A percentile compares a stretch with the other conserved stretches of the same genome.
These are phyloP conservation scores for Mediolabrus comicus DNA, from an alignment of 108 stramenopile species.

Conservation along the genomic window DNA sequence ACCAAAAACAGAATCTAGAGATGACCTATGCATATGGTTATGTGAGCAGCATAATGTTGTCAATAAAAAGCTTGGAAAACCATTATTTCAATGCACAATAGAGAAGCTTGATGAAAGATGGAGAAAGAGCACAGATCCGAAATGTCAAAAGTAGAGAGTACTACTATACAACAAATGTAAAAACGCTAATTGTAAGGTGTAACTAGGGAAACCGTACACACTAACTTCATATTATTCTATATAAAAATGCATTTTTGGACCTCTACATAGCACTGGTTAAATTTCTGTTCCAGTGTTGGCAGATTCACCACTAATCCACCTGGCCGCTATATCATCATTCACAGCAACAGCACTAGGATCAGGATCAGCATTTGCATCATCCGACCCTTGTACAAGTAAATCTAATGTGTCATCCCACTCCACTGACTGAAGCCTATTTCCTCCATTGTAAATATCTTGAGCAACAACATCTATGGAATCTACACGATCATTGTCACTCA, in stretches of 20 bases:
- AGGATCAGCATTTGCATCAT: neutral
- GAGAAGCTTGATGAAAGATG: slow-evolving; percentile 81
- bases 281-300: neutral
- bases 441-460: slow-evolving; percentile 48
- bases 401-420: slow-evolving; percentile 29
- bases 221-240: neutral
- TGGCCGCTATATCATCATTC: slow-evolving; percentile 36
- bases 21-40: slow-evolving; percentile 80
- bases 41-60: slow-evolving; percentile 87
- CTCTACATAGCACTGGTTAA: too few relatives aligned
- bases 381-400: slow-evolving; percentile 23
- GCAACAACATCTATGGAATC: slow-evolving; percentile 60
- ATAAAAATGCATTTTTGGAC: neutral
- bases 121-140: slow-evolving; percentile 69
- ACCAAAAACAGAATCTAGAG: slow-evolving; percentile 64
- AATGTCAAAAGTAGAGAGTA: slow-evolving; percentile 41
- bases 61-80: slow-evolving; percentile 81
- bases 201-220: too few relatives aligned
- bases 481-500: slow-evolving; percentile 30
- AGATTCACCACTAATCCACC: slow-evolving; percentile 32
- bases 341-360: slow-evolving; percentile 15
- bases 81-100: slow-evolving; percentile 69
- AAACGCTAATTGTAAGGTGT: too few relatives aligned
- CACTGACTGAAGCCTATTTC: slow-evolving; percentile 5
- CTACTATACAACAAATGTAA: neutral